Base-by-base conservation (phyloP, 306 rosid species). In the Vicia faba region DNA sequence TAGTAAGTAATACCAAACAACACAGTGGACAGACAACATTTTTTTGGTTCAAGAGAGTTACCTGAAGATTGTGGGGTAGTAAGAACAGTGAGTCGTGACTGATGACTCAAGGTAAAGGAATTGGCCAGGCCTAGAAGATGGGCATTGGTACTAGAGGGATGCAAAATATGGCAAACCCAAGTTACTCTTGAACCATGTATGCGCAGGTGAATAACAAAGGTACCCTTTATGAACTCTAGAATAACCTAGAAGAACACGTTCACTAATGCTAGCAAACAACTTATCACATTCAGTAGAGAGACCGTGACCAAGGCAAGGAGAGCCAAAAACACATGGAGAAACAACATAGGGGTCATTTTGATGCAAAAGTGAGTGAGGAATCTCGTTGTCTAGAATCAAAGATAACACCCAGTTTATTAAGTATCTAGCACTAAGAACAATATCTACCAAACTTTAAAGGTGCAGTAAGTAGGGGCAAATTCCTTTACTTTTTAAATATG, bases 41-140 rank as follows among this genome's bases (percentile, higher is more conserved):
- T 49, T 45, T 49, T 49, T 49, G 55, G 55, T 49, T 49, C 55
- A 49, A 18, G 28, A 18, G n/a, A 18, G 56, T 49, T 18, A 49
- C 20, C 28, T 18, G 28, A 49, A 3, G 56, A 18, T 49, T 49
- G 56, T 49, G 12, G 56, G 56, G 56, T 49, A 18, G 56, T 19
- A 49, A 9, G 56, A 16, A 18, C 28, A 18, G 56, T 9, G 28
- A 49, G 56, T 9, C 13, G 3, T 49, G 56, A 15, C 53, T 33
- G 38, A 33, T 33, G 38, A 33, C 38, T 7, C 38, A 7, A 33
- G 38, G 38, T 33, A 33, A 33, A 46, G 53, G 53, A 14, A 46
- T 14, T 7, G 38, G 38, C 38, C 38, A 33, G 23, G 19, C 19
- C 19, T 46, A 46, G 53, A 25, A 4, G 56, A 19, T 8, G 56